Base-by-base conservation (phyloP, 352 stramenopile species). In the Peronospora farinosa region DNA sequence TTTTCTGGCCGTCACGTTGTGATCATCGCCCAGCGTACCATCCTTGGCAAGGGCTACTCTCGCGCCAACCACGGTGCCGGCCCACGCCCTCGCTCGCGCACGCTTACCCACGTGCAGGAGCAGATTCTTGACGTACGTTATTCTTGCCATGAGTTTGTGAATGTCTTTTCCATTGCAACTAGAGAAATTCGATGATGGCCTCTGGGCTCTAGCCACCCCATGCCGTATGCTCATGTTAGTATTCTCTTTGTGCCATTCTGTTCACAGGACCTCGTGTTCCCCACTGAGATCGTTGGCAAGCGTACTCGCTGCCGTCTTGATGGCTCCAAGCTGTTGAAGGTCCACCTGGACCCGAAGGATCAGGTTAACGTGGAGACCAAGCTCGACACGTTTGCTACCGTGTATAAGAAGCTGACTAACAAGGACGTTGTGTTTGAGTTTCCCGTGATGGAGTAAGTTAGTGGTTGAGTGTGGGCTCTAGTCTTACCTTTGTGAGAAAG, bases 351-450 rank as follows among this genome's bases (percentile, higher is more conserved):
- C 78, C 82, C 91, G 54, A 98, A 98, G 82, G 96, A 99, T 71
- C 89, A 98, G 74, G 93, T 97, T 44, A 98, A 98, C 78, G 95
- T 99, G 25, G 96, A 99, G 82, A 97, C 88, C 59, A 98, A 98
- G 80, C 88, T 98, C n/a, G 96, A 99, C 67, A 99, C 96, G 23
- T 99, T 99, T 69, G 86, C 95, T 56, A 94, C 88, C 52, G 96
- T 99, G 57, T 99, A 99, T 91, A 98, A 97, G 77, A 98, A 98
- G 88, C 87, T 99, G 56, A 99, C 96, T 68, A 98, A 98, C 86
- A 99, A 99, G 84, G 93, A 98, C 67, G 96, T 99, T 78, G 86
- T 97, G 57, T 99, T 99, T 65, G 86, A 97, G 75, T 98, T 98
- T 67, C 82, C 84, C 41, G 81, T 95, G 66, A 65, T 88, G 74